Base-by-base conservation (phyloP, 1,284 basidiomycete species). In the Dichomitus squalens region DNA sequence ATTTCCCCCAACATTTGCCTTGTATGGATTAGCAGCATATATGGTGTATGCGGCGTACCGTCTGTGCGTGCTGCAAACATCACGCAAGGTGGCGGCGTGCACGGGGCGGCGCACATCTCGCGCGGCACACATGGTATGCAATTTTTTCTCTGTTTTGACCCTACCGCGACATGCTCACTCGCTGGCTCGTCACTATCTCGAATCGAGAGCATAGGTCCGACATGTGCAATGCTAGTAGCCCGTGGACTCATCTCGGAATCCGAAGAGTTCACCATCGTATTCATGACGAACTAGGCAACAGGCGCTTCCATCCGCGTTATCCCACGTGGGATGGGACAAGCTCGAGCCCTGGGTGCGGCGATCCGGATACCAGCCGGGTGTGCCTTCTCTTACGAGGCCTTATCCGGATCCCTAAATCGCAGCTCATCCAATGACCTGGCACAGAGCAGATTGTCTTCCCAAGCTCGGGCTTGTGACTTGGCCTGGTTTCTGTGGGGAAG, bases 281-380 rank as follows among this genome's bases (percentile, higher is more conserved):
- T 31, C 29, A 11, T 31, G 29, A 11, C 29, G n/a, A n/a, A n/a
- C n/a, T n/a, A n/a, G n/a, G n/a, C 29, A 31, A 31, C 29, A 31
- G 29, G 29, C 29, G 29, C 29, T 31, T 5, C 6, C 29, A 31
- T 11, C 4, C 9, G 25, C 12, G 25, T 25, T 49, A 43, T 55
- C 53, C 39, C 53, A 49, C 53, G 48, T 39, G 47, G 43, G 39
- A 47, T 39, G 20, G 31, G 29, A 31, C 29, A 31, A 31, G 29
- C 29, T 31, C 29, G 29, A 31, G 27, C 20, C 7, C 20, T 29
- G 3, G 7, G 16, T 7, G 18, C 29, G 29, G 29, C 44, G 20
- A 47, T 33, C 18, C 41, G 4, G 38, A 49, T n/a, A n/a, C 27
- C 40, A 46, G 36, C 48, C 34, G 40, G 18, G 54, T 50, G 48